These are phyloP conservation scores for Ophiostoma ulmi DNA, from an alignment of 2,329 filamentous ascomycete species.

Conservation along the genomic window DNA sequence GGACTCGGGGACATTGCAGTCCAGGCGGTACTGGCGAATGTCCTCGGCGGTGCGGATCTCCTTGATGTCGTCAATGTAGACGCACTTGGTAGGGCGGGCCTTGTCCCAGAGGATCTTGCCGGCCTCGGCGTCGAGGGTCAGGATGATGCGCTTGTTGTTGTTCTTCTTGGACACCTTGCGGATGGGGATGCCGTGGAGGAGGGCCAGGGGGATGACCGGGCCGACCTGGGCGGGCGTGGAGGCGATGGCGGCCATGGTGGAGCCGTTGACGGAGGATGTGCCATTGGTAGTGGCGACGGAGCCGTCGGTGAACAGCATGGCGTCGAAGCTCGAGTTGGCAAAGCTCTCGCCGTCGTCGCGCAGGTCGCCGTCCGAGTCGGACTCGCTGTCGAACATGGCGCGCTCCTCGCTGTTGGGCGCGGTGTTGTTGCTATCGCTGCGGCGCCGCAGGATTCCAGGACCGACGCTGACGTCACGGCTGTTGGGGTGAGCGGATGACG, in stretches of 20 bases:
- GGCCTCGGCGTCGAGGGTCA: slow-evolving; percentile 72
- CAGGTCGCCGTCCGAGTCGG: slow-evolving; percentile 56
- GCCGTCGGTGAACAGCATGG: neutral
- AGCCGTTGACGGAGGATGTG: slow-evolving; percentile 40
- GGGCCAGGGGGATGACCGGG: slow-evolving; percentile 68
- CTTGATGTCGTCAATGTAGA: slow-evolving; percentile 93
- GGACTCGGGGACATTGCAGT: slow-evolving; percentile 64
- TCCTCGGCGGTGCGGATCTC: slow-evolving; percentile 81
- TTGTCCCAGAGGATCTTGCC: slow-evolving; percentile 87
- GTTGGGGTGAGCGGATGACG: slow-evolving; percentile 69
- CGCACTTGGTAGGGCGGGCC: slow-evolving; percentile 69
- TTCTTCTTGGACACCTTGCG: slow-evolving; percentile 87
- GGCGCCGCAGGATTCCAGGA: slow-evolving; percentile 73
- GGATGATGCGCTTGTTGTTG: slow-evolving; percentile 64
- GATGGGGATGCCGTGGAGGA: slow-evolving; percentile 73
- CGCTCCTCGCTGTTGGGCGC: slow-evolving; percentile 42
- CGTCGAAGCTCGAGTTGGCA: slow-evolving; percentile 32
- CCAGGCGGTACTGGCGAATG: slow-evolving; percentile 82
- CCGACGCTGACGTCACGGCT: slow-evolving; percentile 85
- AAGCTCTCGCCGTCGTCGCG: slow-evolving; percentile 36
- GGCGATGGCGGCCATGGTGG: slow-evolving; percentile 26
- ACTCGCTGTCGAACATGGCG: slow-evolving; percentile 42
- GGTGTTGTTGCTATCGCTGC: slow-evolving; percentile 83
- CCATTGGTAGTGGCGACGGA: slow-evolving; percentile 41
- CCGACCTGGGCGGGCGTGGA: slow-evolving; percentile 42